Evolutionary conservation across 2,329 filamentous ascomycete genomes (phyloP), one percentile per base, ranked within the genome.

Genomic region (Fusarium bactridioides): DNA sequence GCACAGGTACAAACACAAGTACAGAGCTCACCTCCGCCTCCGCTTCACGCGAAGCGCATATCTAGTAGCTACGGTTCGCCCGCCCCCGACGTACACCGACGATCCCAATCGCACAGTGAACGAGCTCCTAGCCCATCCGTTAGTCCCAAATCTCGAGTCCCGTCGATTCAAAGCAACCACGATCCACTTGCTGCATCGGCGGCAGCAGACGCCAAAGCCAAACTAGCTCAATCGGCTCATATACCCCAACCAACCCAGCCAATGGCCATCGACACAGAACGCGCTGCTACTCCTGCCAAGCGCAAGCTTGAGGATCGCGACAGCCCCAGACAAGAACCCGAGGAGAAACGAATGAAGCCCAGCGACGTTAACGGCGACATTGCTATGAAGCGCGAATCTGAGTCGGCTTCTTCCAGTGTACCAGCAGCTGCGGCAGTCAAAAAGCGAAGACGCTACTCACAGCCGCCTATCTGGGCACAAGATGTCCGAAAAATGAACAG

Each of bases 81-180:
- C 23, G 76, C 77, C 25, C 76, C 79, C 43, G 84, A 86, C 69
- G 79, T 82, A 47, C 84, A 84, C 70, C 83, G 83, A 80, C 81
- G 88, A 78, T 85, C 86, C 47, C 84, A 86, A 64, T 86, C 87
- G 47, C 85, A 86, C 54, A 86, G 86, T 71, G 91, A 94, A 61
- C 88, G 92, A 76, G 92, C 93, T 69, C 85, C 88, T 55, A 93
- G 91, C 79, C 80, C 92, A 59, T 95, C 92, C 77, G 89, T 95
- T 56, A 95, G 93, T 79, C 93, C 94, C 35, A 94, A 94, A 82
- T 94, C 93, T 40, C 86, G 88, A 70, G 83, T 91, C 21, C 83
- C 86, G 43, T 89, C 86, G 74, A 78, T 89, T 41, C 83, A 83
- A 64, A 86, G 81, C 78, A 85, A 80, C 75, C 76, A 82, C 48